Base-by-base conservation (phyloP, 2,329 filamentous ascomycete genomes). In the Diplodia intermedia region DNA sequence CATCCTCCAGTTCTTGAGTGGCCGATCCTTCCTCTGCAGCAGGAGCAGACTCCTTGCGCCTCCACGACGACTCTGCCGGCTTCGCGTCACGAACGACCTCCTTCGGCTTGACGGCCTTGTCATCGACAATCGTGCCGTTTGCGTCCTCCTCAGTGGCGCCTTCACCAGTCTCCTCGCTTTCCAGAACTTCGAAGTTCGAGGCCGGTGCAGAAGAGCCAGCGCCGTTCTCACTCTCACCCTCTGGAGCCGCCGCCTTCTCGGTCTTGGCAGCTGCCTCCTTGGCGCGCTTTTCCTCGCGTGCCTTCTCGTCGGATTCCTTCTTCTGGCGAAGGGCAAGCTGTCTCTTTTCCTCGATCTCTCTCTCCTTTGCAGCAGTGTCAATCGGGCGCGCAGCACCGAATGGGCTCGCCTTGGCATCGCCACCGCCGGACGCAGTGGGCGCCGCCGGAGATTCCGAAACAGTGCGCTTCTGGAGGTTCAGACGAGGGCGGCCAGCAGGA, bases 371-470 rank as follows among this genome's bases (percentile, higher is more conserved):
- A 55, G 92, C 91, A 56, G 94, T 98, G 81, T 99, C 94, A 74
- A 98, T 97, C 67, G 95, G 95, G 70, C 91, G 90, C 68, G 95
- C 95, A 70, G 91, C 94, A 75, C 95, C 95, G 78, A 99, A 99
- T 50, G 93, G 93, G 79, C 91, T 98, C 31, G 93, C 87, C 84
- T 97, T 98, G 52, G 91, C 84, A 75, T 95, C 91, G 36, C 82
- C 77, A 20, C 78, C 74, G 14, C 75, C 76, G 18, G 80, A 69
- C 4, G 82, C 74, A n/a, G 62, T 82, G 11, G 83, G 79, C 66
- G 76, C 77, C 18, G 84, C 76, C 12, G 88, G 83, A 29, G 89
- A 85, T 74, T 97, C 94, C 0, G 94, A 90, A 14, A 97, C 92
- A 4, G 94, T 97, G 73, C 95, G 89, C 86, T 98, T 98, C 71